phyloP scores from a whole-genome alignment of 805 yeast genomes.

The Candida golubevii region DNA sequence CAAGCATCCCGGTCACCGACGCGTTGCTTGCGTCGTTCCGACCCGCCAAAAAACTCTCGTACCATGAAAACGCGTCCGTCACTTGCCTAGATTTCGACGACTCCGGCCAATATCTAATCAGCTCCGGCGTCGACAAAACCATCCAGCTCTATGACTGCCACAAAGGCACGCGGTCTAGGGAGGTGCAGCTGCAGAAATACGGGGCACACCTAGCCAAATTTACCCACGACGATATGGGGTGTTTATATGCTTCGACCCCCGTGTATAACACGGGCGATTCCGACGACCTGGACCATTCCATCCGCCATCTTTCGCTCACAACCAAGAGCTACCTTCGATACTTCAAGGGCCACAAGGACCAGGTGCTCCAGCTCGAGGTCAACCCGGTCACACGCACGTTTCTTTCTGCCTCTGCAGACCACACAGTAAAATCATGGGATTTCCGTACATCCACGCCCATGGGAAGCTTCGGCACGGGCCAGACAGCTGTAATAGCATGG shows the following conservation, averaged over 20 bases:
- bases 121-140: constrained; percentile 77
- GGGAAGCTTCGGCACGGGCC: constrained; percentile 51
- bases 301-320: constrained; percentile 71
- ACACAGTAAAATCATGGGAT: constrained; percentile 87
- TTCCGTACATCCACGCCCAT: constrained; percentile 60
- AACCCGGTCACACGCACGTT: constrained; percentile 65
- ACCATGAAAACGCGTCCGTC: constrained; percentile 51
- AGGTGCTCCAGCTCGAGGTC: constrained; percentile 69
- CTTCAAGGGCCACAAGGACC: constrained; percentile 80
- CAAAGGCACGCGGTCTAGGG: constrained; percentile 63
- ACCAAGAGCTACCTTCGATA: constrained; percentile 80
- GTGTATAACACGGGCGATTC: constrained; percentile 18
- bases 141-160: constrained; percentile 77
- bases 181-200: constrained; percentile 80
- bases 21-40: constrained; percentile 25
- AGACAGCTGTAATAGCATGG: constrained; percentile 57
- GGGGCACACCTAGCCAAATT: constrained; percentile 87
- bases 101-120: constrained; percentile 69
- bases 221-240: constrained; percentile 66
- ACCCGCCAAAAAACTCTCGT: constrained; percentile 46
- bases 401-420: constrained; percentile 67
- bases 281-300: constrained; percentile 56
- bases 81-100: constrained; percentile 79
- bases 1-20: constrained; percentile 25
- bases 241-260: constrained; percentile 78